These are phyloP conservation scores for Cyphellophora attinorum DNA, from an alignment of 2,329 filamentous ascomycete genomes.

Conservation along the genomic window DNA sequence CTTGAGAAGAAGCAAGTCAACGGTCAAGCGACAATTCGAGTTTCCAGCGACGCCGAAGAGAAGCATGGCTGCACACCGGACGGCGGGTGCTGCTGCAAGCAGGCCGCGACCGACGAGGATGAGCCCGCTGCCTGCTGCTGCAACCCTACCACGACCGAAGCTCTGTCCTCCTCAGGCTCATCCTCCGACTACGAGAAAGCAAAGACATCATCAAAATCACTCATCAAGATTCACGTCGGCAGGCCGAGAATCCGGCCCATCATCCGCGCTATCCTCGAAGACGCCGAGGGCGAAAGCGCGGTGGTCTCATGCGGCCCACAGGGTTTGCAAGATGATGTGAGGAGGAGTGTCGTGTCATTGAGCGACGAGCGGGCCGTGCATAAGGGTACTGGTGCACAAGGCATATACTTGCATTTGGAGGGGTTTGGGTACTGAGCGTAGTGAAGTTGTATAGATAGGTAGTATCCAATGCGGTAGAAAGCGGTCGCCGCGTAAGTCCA, in stretches of 20 bases:
- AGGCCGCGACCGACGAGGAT: constrained; percentile 31
- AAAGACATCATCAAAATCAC: constrained; percentile 10
- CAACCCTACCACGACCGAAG: constrained; percentile 4
- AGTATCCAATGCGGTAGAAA: too few relatives aligned
- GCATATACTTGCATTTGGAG: constrained; percentile 52
- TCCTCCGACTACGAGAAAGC: constrained; percentile 1
- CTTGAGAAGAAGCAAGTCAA: constrained; percentile 4
- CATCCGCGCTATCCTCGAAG: constrained; percentile 47
- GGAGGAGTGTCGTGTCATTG: constrained; percentile 44
- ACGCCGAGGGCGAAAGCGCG: constrained; percentile 51
- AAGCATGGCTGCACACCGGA: constrained; percentile 19
- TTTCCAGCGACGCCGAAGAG: constrained; percentile 6
- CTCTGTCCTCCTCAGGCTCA: constrained; percentile 7
- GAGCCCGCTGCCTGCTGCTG: constrained; percentile 5
- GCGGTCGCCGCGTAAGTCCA: too few relatives aligned
- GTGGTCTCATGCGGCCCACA: constrained; percentile 54
- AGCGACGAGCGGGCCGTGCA: constrained; percentile 59
- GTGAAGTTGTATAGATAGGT: too few relatives aligned
- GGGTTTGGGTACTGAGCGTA: constrained; percentile 45
- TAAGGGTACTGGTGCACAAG: constrained; percentile 58
- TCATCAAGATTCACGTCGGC: constrained; percentile 2
- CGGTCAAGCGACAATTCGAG: constrained; percentile 4
- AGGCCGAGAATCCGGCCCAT: constrained; percentile 43
- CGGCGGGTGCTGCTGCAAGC: constrained; percentile 40
- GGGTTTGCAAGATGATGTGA: constrained; percentile 45